Base-by-base conservation (phyloP, 345 rosid genomes). In the Abelmoschus esculentus region DNA sequence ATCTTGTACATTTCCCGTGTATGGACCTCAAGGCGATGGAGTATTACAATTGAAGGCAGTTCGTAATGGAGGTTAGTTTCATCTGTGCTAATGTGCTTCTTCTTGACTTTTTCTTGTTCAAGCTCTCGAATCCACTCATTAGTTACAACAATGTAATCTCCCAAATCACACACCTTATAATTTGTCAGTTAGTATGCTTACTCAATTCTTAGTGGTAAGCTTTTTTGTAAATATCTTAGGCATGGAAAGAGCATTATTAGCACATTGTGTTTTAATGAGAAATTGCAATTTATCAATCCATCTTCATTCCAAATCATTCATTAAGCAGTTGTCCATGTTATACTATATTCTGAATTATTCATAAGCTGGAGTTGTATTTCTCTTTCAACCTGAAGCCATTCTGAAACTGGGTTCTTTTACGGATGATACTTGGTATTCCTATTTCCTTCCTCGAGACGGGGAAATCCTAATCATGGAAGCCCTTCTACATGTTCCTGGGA, bases 1-100 rank as follows among this genome's bases (percentile, higher is more conserved):
- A 6, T 92, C 99, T 76, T 95, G 99, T 85, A 80, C 99, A 32
- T 92, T 95, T 81, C 99, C 97, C 6, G 90, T 92, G 65, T 76
- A 84, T 69, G 96, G 96, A 42, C 93, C 96, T 9, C 86, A 61
- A 63, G 93, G 96, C 70, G 69, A 73, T 59, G 98, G 97, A 66
- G 80, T 88, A 50, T 68, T 93, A 74, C 96, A 83, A 78, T 80
- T 91, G 76, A 93, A 93, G 84, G 98, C 98, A 29, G 86, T 93
- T 71, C 84, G 84, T 62, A 82, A 83, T 69, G 91, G 85, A 83
- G 95, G 97, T 90, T 54, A 29, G 84, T 75, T 69, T 19, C 15
- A 28, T 58, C 64, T 15, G 2, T 18, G 2, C 10, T 11, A 44
- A 7, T 14, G 10, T 28, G 11, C 44, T 42, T 49, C 59, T 64